phyloP scores from a whole-genome alignment of 2,329 filamentous ascomycete genomes.

The Ophiostoma tasmaniense region DNA sequence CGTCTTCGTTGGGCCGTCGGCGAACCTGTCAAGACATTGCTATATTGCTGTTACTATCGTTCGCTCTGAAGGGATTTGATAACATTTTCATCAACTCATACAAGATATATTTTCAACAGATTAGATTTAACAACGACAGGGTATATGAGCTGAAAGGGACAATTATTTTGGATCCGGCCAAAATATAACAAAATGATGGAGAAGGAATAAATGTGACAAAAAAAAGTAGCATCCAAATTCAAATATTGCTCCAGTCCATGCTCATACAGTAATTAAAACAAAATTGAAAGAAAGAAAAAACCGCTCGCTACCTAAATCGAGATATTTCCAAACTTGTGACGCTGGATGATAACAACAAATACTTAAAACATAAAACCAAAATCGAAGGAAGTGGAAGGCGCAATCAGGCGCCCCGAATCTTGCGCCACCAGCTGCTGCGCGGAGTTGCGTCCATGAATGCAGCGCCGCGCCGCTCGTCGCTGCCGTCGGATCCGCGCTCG shows the following conservation, averaged over 20 bases:
- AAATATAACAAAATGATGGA: not conserved
- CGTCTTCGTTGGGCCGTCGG: not conserved
- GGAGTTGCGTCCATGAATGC: slow-evolving; percentile 39
- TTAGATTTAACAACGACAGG: not conserved
- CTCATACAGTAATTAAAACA: not conserved
- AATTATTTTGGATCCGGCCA: not conserved
- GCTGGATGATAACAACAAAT: not conserved
- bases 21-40: not conserved
- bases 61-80: not conserved
- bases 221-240: slow-evolving; percentile 3
- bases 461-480: slow-evolving; percentile 33
- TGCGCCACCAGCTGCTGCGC: slow-evolving; percentile 53
- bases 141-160: not conserved
- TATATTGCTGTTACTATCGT: not conserved
- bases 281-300: not conserved
- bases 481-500: slow-evolving; percentile 28
- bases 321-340: slow-evolving; percentile 1
- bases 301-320: not conserved
- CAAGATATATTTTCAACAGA: not conserved
- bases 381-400: not conserved
- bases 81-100: not conserved
- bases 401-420: slow-evolving; percentile 33
- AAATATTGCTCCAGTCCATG: slow-evolving; percentile 5
- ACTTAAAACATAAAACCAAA: not conserved
- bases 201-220: not conserved